A percentile compares a stretch with the other conserved stretches of the same genome.
These are phyloP conservation scores for Lepiota brunneoincarnata DNA, from an alignment of 768 basidiomycete species.

Conservation along the genomic window DNA sequence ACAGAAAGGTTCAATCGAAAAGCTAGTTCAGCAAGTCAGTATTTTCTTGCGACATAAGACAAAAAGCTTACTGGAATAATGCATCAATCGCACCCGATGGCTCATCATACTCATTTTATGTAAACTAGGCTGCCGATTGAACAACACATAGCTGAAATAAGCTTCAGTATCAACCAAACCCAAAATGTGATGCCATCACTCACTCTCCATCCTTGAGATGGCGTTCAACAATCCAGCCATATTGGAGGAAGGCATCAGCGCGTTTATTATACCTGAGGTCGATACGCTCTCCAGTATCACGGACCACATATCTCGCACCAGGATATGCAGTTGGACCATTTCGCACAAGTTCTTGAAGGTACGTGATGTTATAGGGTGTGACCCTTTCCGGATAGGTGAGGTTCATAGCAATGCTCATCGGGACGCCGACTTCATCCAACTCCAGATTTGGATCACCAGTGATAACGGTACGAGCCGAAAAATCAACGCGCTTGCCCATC, in stretches of 20 bases:
- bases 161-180: slow-evolving; percentile 4
- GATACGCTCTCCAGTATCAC: slow-evolving; percentile 96
- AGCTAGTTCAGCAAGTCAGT: slow-evolving; percentile 42
- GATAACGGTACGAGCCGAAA: slow-evolving; percentile 98
- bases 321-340: slow-evolving; percentile 95
- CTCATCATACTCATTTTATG: slow-evolving; percentile 99
- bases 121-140: slow-evolving; percentile 97
- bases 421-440: slow-evolving; percentile 96
- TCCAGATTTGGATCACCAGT: slow-evolving; percentile 98
- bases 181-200: slow-evolving; percentile 32
- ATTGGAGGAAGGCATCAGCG: slow-evolving; percentile 92
- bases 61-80: slow-evolving; percentile 81
- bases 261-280: slow-evolving; percentile 96
- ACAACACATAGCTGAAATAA: slow-evolving; percentile 72
- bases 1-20: slow-evolving; percentile 98
- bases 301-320: slow-evolving; percentile 93
- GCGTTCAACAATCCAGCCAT: slow-evolving; percentile 97
- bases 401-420: slow-evolving; percentile 94
- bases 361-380: slow-evolving; percentile 94
- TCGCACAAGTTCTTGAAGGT: slow-evolving; percentile 91
- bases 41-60: slow-evolving; percentile 3
- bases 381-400: slow-evolving; percentile 97
- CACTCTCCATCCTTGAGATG: slow-evolving; percentile 98
- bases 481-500: slow-evolving; percentile 99
- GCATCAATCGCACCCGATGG: slow-evolving; percentile 95